Percentiles rank a stretch among this genome's conserved stretches.
phyloP scores from a whole-genome alignment of 768 basidiomycete species.

The Lactarius hatsudake region DNA sequence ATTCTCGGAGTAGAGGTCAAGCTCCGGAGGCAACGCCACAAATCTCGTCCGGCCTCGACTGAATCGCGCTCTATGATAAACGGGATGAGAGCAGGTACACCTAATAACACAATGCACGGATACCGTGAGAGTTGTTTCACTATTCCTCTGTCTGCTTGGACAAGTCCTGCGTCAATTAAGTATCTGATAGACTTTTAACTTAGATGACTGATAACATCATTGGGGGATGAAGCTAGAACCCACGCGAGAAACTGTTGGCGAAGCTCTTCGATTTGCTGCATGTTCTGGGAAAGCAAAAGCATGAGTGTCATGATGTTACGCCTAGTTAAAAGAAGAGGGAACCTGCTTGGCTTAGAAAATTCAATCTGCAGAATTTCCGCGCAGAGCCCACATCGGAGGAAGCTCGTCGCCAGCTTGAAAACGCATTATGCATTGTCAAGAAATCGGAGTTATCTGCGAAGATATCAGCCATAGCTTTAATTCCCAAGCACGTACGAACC shows the following conservation, averaged over 20 bases:
- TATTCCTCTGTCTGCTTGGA: slow-evolving; percentile 62
- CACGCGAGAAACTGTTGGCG: slow-evolving; percentile 63
- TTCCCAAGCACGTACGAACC: slow-evolving; percentile 27
- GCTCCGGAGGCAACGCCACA: slow-evolving; percentile 64
- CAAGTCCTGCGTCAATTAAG: slow-evolving; percentile 84
- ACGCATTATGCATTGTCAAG: slow-evolving; percentile 88
- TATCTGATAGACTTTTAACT: slow-evolving; percentile 47
- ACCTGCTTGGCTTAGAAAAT: slow-evolving; percentile 87
- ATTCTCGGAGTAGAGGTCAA: slow-evolving; percentile 69
- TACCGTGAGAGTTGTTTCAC: slow-evolving; percentile 70
- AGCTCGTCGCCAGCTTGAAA: slow-evolving; percentile 80
- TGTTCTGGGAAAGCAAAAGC: slow-evolving; percentile 49
- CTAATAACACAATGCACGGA: slow-evolving; percentile 13
- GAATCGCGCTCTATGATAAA: slow-evolving; percentile 59
- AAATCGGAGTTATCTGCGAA: slow-evolving; percentile 88
- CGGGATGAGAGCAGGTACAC: not conserved
- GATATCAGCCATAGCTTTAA: not conserved
- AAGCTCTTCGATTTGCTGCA: slow-evolving; percentile 95
- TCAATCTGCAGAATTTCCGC: slow-evolving; percentile 73
- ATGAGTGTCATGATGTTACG: not conserved
- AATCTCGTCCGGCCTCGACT: slow-evolving; percentile 74
- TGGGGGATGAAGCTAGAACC: slow-evolving; percentile 2
- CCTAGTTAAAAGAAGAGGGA: slow-evolving; percentile 6
- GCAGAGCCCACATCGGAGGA: slow-evolving; percentile 59
- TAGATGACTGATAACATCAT: slow-evolving; percentile 11